Evolutionary conservation across 345 rosid genomes (phyloP), one percentile per base, ranked within the genome.

Genomic region (Citrus cavaleriei): DNA sequence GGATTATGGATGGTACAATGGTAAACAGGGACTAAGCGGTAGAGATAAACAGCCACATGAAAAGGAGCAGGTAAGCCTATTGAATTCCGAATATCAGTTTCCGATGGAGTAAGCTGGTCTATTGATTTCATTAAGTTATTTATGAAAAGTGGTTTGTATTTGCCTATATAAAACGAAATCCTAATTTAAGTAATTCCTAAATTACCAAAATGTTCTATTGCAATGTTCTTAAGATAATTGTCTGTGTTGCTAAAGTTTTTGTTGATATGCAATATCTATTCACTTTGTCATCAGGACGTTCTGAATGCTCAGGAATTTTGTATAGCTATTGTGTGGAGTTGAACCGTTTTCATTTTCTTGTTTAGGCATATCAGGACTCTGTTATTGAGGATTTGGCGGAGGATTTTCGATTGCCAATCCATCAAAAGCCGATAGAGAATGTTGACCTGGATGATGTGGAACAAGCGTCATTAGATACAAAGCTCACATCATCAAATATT

Each of bases 371-470:
- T 63, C 89, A 93, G 88, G 98, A 88, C 12, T 86, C 90, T 62
- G 80, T 89, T 42, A 76, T 86, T 68, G 97, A 93, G 88, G 99
- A 90, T 40, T 70, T 90, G 71, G 86, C 88, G 19, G 94, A 84
- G 60, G 97, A 91, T 77, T 96, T 96, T 82, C 84, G 91, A 12
- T 82, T 94, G 84, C 99, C 98, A 0, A 93, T 88, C 72, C 59
- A 84, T 70, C 97, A 92, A 67, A 89, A 84, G 77, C 97, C 90
- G 0, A 90, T 93, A 16, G 97, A 94, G 71, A 96, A 96, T 78
- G 91, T 96, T 64, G 95, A 94, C 78, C 80, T 94, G 58, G 99
- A 94, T 72, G 85, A 90, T 72, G 99, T 94, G 76, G 98, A 96
- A 61, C 98, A 94, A 82, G 98, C 98, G 2, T 90, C 97, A 0